Percentiles rank a stretch among this genome's conserved stretches.
These are phyloP conservation scores for Botrytis sinoallii DNA, from an alignment of 2,329 filamentous ascomycete species.

Conservation along the genomic window DNA sequence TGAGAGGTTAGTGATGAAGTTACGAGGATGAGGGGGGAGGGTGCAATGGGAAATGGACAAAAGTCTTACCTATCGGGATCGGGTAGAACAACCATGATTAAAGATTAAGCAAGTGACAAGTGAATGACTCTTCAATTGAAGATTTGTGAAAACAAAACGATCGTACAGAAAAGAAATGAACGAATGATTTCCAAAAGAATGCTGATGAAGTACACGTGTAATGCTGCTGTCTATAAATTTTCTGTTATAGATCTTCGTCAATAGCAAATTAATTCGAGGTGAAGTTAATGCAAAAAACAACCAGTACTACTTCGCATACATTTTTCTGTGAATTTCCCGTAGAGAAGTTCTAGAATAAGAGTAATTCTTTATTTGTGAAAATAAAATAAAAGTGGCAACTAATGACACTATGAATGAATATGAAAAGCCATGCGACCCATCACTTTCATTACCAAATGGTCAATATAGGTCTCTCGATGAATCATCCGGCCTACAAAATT, in stretches of 20 bases:
- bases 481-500: not conserved
- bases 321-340: not conserved
- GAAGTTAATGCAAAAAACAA: not conserved
- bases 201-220: not conserved
- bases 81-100: not conserved
- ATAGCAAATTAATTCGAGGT: not conserved
- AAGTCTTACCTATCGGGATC: not conserved
- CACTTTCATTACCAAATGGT: not conserved
- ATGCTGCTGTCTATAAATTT: not conserved
- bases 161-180: not conserved
- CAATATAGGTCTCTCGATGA: not conserved
- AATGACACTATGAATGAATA: not conserved
- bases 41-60: not conserved
- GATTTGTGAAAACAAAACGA: not conserved
- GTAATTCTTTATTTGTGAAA: not conserved
- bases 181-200: not conserved
- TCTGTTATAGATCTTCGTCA: not conserved
- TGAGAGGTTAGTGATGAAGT: not conserved
- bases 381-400: not conserved
- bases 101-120: not conserved
- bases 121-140: not conserved
- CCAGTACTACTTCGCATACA: not conserved
- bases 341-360: not conserved
- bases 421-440: not conserved
- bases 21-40: too few relatives aligned